Evolutionary conservation across 495 filamentous ascomycete species (phyloP), one percentile per base, ranked within the genome.

Genomic region (Annulohypoxylon maeteangense): DNA sequence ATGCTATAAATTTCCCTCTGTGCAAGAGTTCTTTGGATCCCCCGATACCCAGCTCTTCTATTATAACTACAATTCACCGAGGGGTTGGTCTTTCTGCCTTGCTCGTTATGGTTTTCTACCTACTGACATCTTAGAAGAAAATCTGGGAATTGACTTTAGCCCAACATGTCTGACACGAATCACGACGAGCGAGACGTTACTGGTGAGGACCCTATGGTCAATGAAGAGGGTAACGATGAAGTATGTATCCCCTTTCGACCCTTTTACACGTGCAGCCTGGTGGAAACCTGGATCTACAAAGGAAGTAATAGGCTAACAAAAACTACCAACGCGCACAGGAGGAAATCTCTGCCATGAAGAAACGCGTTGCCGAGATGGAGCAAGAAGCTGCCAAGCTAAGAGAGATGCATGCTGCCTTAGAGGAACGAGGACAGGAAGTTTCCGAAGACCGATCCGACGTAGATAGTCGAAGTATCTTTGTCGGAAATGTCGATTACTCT

Each of bases 401-500:
- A 64, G 95, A 98, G 80, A 98, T 98, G 94, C 96, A 99, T 81
- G 89, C 90, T 22, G 89, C 87, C 10, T 85, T 98, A 51, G 96
- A 98, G 75, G 90, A 94, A 76, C 90, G 94, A 71, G 89, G 87
- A 32, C 89, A 92, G 68, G 92, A 91, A 66, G 85, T 97, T 60
- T 88, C 90, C 48, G 96, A 99, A 76, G 92, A 93, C 80, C 95
- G 95, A 79, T 96, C 98, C 76, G 96, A 98, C 75, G 90, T 99
- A 53, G 96, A 99, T 81, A 92, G 88, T 68, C 89, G 96, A 65
- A 97, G 93, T 82, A 92, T 99, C 75, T 99, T 99, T 78, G 96
- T 99, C 23, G 96, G 96, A 51, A 99, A 99, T 76, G 96, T 99
- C 61, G 96, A 99, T 79, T 99, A 99, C 80, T 93, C 93, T 66